Percentiles rank a stretch among this genome's conserved stretches.
phyloP scores from a whole-genome alignment of 805 yeast genomes.

The Suhomyces emberorum region DNA sequence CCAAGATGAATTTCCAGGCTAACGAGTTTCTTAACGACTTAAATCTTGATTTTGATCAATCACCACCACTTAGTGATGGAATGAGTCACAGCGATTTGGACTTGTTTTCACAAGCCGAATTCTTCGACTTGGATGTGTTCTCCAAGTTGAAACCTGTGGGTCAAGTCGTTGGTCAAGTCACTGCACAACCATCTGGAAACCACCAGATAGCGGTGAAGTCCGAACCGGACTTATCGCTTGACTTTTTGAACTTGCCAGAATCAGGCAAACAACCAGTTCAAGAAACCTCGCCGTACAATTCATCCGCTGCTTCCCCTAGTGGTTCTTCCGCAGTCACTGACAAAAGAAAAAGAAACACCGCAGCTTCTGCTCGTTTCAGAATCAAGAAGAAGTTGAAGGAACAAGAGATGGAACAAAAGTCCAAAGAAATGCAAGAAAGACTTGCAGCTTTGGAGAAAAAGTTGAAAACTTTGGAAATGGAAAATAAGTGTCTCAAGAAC shows the following conservation, averaged over 20 bases:
- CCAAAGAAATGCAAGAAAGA: constrained; percentile 68
- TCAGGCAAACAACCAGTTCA: neutral
- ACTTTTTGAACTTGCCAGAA: constrained; percentile 7
- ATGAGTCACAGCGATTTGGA: constrained; percentile 31
- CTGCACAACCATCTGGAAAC: neutral
- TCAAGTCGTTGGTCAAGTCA: constrained; percentile 8
- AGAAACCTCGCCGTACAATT: neutral
- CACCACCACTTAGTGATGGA: constrained; percentile 20
- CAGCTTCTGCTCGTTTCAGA: constrained; percentile 92
- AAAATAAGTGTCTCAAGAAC: constrained; percentile 78
- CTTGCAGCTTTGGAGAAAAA: constrained; percentile 65
- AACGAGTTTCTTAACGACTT: constrained; percentile 39
- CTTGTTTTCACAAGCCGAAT: constrained; percentile 37
- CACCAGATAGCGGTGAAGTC: constrained; percentile 2
- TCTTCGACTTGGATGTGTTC: constrained; percentile 37
- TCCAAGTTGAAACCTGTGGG: constrained; percentile 14
- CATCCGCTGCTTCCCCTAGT: neutral
- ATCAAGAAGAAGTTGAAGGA: constrained; percentile 89
- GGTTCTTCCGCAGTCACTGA: constrained; percentile 46
- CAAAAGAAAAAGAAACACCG: constrained; percentile 82
- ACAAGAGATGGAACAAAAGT: constrained; percentile 79
- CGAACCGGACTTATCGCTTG: constrained; percentile 8
- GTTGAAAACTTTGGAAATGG: constrained; percentile 87
- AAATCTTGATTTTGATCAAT: constrained; percentile 35
- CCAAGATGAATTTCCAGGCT: constrained; percentile 39